Evolutionary conservation across 192 early-diverging fungal species (phyloP).

Genomic region (Fimicolochytrium jonesii): DNA sequence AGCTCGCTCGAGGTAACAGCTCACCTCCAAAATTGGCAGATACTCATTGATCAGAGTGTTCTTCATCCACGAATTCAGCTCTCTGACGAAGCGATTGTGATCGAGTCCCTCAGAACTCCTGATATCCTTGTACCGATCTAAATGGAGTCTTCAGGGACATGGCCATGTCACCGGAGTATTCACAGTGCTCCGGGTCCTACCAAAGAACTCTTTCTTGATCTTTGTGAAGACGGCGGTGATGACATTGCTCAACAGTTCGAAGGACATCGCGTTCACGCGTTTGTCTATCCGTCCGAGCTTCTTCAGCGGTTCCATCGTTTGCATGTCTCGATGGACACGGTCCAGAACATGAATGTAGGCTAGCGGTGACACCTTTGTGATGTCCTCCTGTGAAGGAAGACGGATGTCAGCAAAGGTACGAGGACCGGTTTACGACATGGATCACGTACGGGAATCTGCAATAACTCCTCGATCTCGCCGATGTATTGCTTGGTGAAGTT

Average conservation of each 20-base stretch:
- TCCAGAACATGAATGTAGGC: constrained; percentile 35
- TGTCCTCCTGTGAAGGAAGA: constrained; percentile 29
- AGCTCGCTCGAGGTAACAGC: not conserved
- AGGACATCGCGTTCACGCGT: constrained; percentile 23
- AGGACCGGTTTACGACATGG: not conserved
- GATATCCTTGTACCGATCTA: constrained; percentile 14
- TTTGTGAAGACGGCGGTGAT: constrained; percentile 30
- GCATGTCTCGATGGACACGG: constrained; percentile 25
- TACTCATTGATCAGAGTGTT: constrained; percentile 36
- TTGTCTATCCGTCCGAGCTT: constrained; percentile 19
- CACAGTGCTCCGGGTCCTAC: not conserved
- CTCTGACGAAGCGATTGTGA: constrained; percentile 14
- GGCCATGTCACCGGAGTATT: not conserved
- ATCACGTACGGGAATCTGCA: constrained; percentile 46
- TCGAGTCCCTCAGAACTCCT: not conserved
- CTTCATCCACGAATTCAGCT: constrained; percentile 37
- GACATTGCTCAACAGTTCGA: constrained; percentile 30
- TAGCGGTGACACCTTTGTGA: constrained; percentile 27
- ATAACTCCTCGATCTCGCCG: constrained; percentile 31
- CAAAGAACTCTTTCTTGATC: constrained; percentile 35
- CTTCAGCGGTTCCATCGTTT: constrained; percentile 8
- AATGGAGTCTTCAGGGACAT: not conserved
- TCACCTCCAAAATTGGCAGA: constrained; percentile 24
- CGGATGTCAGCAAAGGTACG: no score
- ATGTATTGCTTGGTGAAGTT: constrained; percentile 44